Base-by-base conservation (phyloP, 176 grass and related monocot species). In the Aegilops sharonensis region DNA sequence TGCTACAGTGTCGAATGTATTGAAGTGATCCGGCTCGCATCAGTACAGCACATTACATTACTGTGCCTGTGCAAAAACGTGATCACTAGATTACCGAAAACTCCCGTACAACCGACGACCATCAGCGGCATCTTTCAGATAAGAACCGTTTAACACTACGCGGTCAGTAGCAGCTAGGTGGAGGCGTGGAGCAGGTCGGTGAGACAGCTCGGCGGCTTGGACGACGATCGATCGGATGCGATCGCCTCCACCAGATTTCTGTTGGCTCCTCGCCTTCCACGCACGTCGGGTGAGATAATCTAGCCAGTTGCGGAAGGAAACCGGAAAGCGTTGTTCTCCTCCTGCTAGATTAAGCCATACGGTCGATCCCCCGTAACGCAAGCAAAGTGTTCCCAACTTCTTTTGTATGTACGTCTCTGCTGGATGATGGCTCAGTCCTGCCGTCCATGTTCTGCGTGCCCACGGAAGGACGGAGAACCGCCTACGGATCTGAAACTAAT, bases 131-230 rank as follows among this genome's bases (percentile, higher is more conserved):
- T 71, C 37, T 77, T 77, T 40, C 79, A 32, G 56, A 86, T 56
- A 63, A 72, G 79, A 81, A 70, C 63, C 40, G 52, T 73, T 79
- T 73, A 56, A 79, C 50, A 11, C 35, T 12, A 86, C 64, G 48
- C 52, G 70, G 78, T 78, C 6, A 77, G 62, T 35, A 31, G 1
- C 30, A 52, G 88, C 54, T 79, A 32, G 31, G 76, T 62, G 32
- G 32, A 34, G 32, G 25, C 25, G 25, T 52, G 48, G 48, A 50
- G 47, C 13, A 63, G 72, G 63, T 70, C 47, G 9, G 50, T 71
- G 85, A 83, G 74, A 80, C 80, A 90, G 89, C 80, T 79, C 80
- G 57, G 14, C 47, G 48, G 89, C 80, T 72, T 86, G 84, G 79
- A 79, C 52, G 18, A 66, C 66, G 78, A 72, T 81, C 25, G 42